Conservation (phyloP, 2,329 filamentous ascomycete species). For the Drechmeria coniospora region DNA sequence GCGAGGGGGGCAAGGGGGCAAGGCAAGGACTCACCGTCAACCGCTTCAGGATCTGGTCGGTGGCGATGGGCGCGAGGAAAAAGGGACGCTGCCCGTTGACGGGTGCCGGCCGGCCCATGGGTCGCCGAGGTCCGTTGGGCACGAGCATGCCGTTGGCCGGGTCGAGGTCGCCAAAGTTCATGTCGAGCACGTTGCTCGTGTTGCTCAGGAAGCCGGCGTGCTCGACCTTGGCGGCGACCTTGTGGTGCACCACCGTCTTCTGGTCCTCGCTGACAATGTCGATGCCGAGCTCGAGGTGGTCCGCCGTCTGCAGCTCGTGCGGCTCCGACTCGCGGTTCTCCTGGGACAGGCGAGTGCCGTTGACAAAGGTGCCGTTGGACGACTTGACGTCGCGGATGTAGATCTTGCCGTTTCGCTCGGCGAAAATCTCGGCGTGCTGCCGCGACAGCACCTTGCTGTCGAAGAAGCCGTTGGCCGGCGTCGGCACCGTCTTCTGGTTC, state of each 20-base stretch:
- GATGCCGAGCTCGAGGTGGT: constrained; percentile 88
- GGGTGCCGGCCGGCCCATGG: no score
- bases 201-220: constrained; percentile 73
- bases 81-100: constrained; percentile 57
- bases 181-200: constrained; percentile 63
- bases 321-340: constrained; percentile 96
- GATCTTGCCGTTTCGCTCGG: constrained; percentile 70
- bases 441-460: constrained; percentile 95
- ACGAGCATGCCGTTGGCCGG: constrained; percentile 64
- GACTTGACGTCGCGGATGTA: constrained; percentile 97
- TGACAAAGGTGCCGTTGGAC: constrained; percentile 97
- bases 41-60: constrained; percentile 80
- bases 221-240: constrained; percentile 92
- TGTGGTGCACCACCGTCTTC: constrained; percentile 96
- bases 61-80: constrained; percentile 77
- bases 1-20: neutral
- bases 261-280: constrained; percentile 98
- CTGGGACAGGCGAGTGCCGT: constrained; percentile 73
- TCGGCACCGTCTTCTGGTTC: constrained; percentile 89
- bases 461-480: constrained; percentile 84
- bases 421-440: constrained; percentile 93
- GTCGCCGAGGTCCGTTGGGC: constrained; percentile 49
- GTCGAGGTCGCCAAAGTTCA: constrained; percentile 87
- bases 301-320: constrained; percentile 79
- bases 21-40: constrained; percentile 16